phyloP scores from a whole-genome alignment of 768 basidiomycete species.

The Imleria badia region DNA sequence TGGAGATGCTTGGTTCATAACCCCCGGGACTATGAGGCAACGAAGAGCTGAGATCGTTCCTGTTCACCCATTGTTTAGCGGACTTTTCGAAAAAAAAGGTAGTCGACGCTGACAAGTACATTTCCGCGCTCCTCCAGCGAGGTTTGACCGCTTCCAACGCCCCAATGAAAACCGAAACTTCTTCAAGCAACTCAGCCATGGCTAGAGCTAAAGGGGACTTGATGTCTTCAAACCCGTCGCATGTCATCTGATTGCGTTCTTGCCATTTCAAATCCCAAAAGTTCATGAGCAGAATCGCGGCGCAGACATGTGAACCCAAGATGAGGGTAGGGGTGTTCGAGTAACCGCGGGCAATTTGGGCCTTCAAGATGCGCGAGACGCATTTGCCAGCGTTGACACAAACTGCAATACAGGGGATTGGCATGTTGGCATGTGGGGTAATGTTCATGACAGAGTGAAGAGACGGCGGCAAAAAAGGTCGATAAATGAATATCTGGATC shows the following conservation, averaged over 20 bases:
- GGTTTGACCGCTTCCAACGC: slow-evolving; percentile 26
- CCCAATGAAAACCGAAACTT: slow-evolving; percentile 27
- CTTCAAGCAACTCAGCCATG: slow-evolving; percentile 34
- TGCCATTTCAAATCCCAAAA: slow-evolving; percentile 58
- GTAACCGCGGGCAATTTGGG: slow-evolving; percentile 45
- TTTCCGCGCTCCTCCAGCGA: slow-evolving; percentile 35
- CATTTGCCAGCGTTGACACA: slow-evolving; percentile 63
- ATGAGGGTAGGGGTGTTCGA: slow-evolving; percentile 45
- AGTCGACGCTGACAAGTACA: slow-evolving; percentile 34
- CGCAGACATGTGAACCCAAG: slow-evolving; percentile 47
- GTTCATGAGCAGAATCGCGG: slow-evolving; percentile 52
- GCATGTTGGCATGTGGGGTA: slow-evolving; percentile 31
- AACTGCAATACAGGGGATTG: slow-evolving; percentile 53
- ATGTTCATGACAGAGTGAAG: slow-evolving; percentile 24
- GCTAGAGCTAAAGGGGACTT: slow-evolving; percentile 29
- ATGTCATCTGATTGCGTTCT: slow-evolving; percentile 35
- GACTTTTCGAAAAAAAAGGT: slow-evolving; percentile 19
- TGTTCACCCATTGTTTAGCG: slow-evolving; percentile 33
- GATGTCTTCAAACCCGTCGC: slow-evolving; percentile 24
- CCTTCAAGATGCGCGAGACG: slow-evolving; percentile 58
- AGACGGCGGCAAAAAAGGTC: slow-evolving; percentile 59
- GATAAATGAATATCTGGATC: slow-evolving; percentile 64
- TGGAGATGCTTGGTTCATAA: slow-evolving; percentile 17
- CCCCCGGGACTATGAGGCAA: slow-evolving; percentile 27
- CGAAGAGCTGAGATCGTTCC: slow-evolving; percentile 29